These are phyloP conservation scores for Comarum palustre DNA, from an alignment of 306 rosid genomes.

Conservation along the genomic window DNA sequence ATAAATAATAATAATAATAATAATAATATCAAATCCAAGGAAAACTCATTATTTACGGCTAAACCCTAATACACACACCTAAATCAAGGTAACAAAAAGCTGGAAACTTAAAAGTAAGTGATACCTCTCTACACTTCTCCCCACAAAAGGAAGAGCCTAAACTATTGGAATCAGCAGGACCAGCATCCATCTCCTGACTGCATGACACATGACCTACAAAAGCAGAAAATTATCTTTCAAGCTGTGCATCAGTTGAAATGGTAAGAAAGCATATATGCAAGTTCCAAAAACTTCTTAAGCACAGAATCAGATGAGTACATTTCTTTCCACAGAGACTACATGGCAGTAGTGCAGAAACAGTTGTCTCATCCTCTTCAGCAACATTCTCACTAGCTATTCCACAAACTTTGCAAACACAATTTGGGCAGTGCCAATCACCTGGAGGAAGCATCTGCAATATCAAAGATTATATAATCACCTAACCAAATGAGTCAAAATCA, in stretches of 20 bases:
- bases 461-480: slow-evolving; percentile 26
- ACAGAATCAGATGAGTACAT: slow-evolving; percentile 50
- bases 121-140: slow-evolving; percentile 87
- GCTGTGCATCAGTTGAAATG: slow-evolving; percentile 3
- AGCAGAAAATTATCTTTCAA: slow-evolving; percentile 29
- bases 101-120: background rate
- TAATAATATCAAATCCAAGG: background rate
- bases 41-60: background rate
- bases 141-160: slow-evolving; percentile 57
- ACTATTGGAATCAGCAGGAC: slow-evolving; percentile 33
- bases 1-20: background rate
- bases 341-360: slow-evolving; percentile 33
- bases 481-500: background rate
- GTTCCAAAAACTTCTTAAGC: slow-evolving; percentile 20
- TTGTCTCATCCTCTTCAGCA: slow-evolving; percentile 37
- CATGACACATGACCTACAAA: slow-evolving; percentile 67
- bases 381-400: slow-evolving; percentile 46
- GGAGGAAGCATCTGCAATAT: slow-evolving; percentile 74
- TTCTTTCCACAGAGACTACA: slow-evolving; percentile 87
- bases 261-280: slow-evolving; percentile 18
- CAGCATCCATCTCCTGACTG: slow-evolving; percentile 43
- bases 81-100: slow-evolving; percentile 10
- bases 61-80: background rate
- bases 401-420: slow-evolving; percentile 88
- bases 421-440: slow-evolving; percentile 96